Evolutionary conservation across 176 grass and related monocot genomes (phyloP), one percentile per base, ranked within the genome.

Genomic region (Bolboschoenus planiculmis): DNA sequence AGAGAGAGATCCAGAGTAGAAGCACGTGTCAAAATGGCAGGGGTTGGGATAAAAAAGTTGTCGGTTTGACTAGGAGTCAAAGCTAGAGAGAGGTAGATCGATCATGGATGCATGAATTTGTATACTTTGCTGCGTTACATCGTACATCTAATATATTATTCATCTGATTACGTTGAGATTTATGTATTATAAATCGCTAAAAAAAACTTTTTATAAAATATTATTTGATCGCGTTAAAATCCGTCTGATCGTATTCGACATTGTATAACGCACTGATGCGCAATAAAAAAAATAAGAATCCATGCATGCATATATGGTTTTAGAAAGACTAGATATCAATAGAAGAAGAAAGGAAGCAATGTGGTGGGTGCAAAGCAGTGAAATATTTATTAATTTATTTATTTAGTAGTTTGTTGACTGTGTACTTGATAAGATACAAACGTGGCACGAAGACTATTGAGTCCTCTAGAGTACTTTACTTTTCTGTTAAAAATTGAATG

Each of bases 11-110:
- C 47, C 36, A 7, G 31, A 50, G 35, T n/a, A 75, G 37, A n/a
- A 47, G 40, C 56, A 81, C 57, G 34, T 81, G 79, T 36, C n/a
- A 14, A 33, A 64, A 44, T 8, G 18, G 2, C 23, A 29, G 7
- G 6, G 71, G 71, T 50, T n/a, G n/a, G 43, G 43, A 76, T 31
- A 18, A 51, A 50, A 51, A 27, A 27, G 43, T 30, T 76, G 71
- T 76, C 71, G 30, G 39, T 59, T 81, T 63, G 79, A 81, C 79
- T 62, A 27, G 23, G 35, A n/a, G n/a, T n/a, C n/a, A n/a, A n/a
- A n/a, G n/a, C n/a, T 34, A 48, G 18, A 64, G 48, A 46, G 13
- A 64, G 0, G 7, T 15, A 13, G 48, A 31, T 60, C n/a, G n/a
- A n/a, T n/a, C n/a, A n/a, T n/a, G n/a, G n/a, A n/a, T n/a, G n/a